phyloP scores from a whole-genome alignment of 305 asterid species.

The Monarda citriodora region DNA sequence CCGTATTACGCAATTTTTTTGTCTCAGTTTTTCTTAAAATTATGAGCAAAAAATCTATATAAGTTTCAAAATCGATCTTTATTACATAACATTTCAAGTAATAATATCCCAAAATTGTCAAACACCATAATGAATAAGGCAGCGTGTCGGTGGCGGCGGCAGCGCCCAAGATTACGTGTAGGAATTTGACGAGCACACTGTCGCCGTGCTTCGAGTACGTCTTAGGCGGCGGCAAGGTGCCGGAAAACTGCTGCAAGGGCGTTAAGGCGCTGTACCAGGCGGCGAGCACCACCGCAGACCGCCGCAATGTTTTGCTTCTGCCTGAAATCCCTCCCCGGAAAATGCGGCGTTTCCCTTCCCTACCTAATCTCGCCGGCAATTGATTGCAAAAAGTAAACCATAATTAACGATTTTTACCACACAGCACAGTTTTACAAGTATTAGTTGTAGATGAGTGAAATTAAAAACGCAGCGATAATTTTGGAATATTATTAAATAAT shows the following conservation, averaged over 20 bases:
- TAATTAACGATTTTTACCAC: background rate
- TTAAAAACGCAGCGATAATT: too few species aligned
- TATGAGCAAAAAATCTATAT: conserved; percentile 12
- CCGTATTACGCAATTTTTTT: background rate
- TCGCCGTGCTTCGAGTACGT: conserved; percentile 38
- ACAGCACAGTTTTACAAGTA: too few species aligned
- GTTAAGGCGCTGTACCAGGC: conserved; percentile 26
- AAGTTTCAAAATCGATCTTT: background rate
- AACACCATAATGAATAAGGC: conserved; percentile 3
- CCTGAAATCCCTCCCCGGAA: conserved; percentile 37
- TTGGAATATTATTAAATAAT: background rate
- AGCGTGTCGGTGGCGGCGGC: conserved; percentile 18
- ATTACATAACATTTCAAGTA: background rate
- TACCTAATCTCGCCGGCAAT: conserved; percentile 32
- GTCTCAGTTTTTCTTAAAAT: too few species aligned
- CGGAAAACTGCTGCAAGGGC: conserved; percentile 20
- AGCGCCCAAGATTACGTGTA: conserved; percentile 27
- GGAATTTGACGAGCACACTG: conserved; percentile 25
- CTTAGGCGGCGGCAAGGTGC: conserved; percentile 26
- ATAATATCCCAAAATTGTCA: background rate
- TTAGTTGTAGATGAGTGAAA: too few species aligned
- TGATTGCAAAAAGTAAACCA: conserved; percentile 35
- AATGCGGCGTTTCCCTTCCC: conserved; percentile 36
- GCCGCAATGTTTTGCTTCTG: conserved; percentile 33
- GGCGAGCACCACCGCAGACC: conserved; percentile 27